Conservation (phyloP, 371 early-diverging fungal genomes). For the Mortierella sp. region DNA sequence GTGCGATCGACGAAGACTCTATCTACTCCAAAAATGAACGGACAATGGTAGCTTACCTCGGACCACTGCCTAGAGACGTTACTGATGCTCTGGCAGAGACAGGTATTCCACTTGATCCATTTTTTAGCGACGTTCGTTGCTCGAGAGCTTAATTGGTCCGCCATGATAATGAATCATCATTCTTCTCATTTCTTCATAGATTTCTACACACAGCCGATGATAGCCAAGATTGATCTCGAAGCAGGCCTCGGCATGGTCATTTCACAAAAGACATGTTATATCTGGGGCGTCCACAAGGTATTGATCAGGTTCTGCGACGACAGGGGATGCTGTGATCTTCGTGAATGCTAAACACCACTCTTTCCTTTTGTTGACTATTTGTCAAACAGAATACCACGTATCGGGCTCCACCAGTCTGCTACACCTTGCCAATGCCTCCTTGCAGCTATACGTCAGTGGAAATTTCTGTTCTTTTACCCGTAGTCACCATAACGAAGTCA, state of each 20-base stretch:
- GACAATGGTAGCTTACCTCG: slow-evolving; percentile 47
- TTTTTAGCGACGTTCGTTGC: too few species aligned
- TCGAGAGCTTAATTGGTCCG: too few species aligned
- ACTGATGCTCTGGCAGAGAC: slow-evolving; percentile 36
- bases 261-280: slow-evolving; percentile 39
- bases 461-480: slow-evolving; percentile 23
- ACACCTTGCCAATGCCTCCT: slow-evolving; percentile 48
- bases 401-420: slow-evolving; percentile 43
- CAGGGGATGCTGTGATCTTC: not conserved
- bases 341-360: not conserved
- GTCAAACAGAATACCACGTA: slow-evolving; percentile 28
- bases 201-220: slow-evolving; percentile 39
- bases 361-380: not conserved
- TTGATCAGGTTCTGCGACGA: not conserved
- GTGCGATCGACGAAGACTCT: slow-evolving; percentile 33
- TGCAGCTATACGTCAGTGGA: slow-evolving; percentile 24
- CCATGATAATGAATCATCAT: too few species aligned
- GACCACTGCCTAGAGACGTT: slow-evolving; percentile 44
- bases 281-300: slow-evolving; percentile 52
- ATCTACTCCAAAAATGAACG: slow-evolving; percentile 42
- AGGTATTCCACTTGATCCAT: slow-evolving; percentile 2
- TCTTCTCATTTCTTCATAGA: slow-evolving; percentile 19
- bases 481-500: slow-evolving; percentile 39
- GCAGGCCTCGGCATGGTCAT: slow-evolving; percentile 40
- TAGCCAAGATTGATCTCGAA: slow-evolving; percentile 39